Base-by-base conservation (phyloP, 192 early-diverging fungal genomes). In the Geranomyces michiganensis region DNA sequence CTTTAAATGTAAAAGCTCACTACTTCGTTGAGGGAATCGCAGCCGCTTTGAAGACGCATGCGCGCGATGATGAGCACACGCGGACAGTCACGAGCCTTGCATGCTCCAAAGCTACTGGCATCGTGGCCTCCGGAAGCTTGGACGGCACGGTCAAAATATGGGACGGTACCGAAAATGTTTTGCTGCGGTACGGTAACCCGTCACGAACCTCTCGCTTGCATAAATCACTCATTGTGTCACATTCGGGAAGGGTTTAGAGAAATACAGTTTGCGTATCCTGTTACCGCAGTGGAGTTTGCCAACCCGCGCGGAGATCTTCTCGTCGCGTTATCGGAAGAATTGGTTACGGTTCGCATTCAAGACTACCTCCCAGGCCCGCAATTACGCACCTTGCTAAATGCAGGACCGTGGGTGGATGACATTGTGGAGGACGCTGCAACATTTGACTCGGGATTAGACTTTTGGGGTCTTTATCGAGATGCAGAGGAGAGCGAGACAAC, bases 71-170 rank as follows among this genome's bases (percentile, higher is more conserved):
- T 26, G 81, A 85, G 47, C 84, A 85, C 59, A 60, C 76, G 4
- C 30, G 53, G 31, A 46, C n/a, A 2, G 63, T 82, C 7, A 76
- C 81, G 19, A 43, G 24, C n/a, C 17, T 85, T 15, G 70, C 74
- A 0, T 41, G 44, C 30, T 65, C 46, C 24, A 45, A 76, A 21
- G 62, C 24, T 3, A 21, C 76, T 30, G 24, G 65, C 21, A 43
- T 85, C 24, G 75, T 79, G 24, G 78, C 81, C 1, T 75, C 78
- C 30, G 62, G 68, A 26, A 76, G 84, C 47, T 51, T 53, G n/a
- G 84, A 85, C 61, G 80, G 84, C 0, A 71, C 76, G 8, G 80
- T 80, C 7, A 85, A 82, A 61, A 78, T 85, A 21, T 85, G 84
- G 84, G 80, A 84, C 51, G 70, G 60, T 10, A 48, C 44, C 6